Percentiles rank a stretch among this genome's conserved stretches.
Evolutionary conservation across 345 rosid genomes (phyloP).

Genomic region (Syzygium jambos): DNA sequence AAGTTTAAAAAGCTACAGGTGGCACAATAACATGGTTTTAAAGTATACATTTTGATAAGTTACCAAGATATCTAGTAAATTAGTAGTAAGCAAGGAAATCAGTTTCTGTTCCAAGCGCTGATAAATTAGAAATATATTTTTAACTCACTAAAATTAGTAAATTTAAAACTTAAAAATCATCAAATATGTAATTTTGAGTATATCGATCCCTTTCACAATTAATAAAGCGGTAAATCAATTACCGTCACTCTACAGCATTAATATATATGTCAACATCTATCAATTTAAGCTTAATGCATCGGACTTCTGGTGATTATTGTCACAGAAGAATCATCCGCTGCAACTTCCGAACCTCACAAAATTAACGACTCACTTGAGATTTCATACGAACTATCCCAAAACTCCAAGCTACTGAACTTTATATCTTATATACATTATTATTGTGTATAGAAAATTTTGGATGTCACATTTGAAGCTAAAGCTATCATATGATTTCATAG

Average conservation of each 20-base stretch:
- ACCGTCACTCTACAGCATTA: background rate
- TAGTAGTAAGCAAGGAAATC: background rate
- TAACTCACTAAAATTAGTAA: background rate
- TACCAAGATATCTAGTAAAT: background rate
- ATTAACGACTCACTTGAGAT: background rate
- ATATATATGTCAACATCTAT: background rate
- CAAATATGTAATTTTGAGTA: background rate
- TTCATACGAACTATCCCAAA: too few species aligned
- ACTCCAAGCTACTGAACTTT: background rate
- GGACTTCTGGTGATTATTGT: background rate
- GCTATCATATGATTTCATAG: background rate
- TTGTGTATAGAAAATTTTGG: background rate
- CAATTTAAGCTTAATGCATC: background rate
- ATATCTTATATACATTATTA: background rate
- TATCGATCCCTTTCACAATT: background rate
- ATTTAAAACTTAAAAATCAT: background rate
- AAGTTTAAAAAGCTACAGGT: background rate
- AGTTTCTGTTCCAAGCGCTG: rapidly evolving
- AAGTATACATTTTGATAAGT: background rate
- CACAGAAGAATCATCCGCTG: rapidly evolving
- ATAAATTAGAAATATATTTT: background rate
- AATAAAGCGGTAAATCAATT: background rate
- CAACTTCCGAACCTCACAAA: background rate
- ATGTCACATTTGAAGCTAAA: background rate
- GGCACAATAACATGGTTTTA: background rate